A percentile compares a stretch with the other conserved stretches of the same genome.
Evolutionary conservation across 2,329 filamentous ascomycete genomes (phyloP).

Genomic region (Immersiporthe knoxdaviesiana): DNA sequence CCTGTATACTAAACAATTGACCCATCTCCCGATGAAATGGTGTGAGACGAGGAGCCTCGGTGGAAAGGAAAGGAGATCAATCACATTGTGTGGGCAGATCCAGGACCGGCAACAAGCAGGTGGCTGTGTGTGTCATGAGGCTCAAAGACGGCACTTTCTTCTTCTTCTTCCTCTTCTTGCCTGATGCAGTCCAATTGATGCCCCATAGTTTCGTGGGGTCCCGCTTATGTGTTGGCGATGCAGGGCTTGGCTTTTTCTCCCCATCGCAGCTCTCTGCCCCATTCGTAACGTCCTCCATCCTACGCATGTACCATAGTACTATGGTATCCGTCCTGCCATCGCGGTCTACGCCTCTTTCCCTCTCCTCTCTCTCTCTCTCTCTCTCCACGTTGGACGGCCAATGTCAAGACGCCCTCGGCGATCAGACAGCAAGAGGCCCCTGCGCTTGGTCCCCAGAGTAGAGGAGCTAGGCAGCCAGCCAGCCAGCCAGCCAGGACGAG

Average conservation of each 20-base stretch:
- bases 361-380: not conserved
- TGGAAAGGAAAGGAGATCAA: not conserved
- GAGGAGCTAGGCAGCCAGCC: constrained; percentile 9
- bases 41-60: not conserved
- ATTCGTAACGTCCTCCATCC: not conserved
- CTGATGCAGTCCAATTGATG: constrained; percentile 1
- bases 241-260: constrained; percentile 6
- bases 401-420: not conserved
- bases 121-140: constrained; percentile 23
- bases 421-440: constrained; percentile 11
- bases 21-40: not conserved
- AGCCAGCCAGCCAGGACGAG: constrained; percentile 16
- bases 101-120: not conserved
- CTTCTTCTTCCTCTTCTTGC: not conserved
- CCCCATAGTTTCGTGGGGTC: constrained; percentile 24
- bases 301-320: not conserved
- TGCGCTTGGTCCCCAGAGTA: constrained; percentile 10
- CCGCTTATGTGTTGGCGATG: constrained; percentile 26
- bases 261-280: constrained; percentile 18
- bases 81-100: constrained; percentile 1
- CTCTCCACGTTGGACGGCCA: not conserved
- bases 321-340: constrained; percentile 4
- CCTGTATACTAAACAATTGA: not conserved
- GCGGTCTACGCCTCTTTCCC: not conserved
- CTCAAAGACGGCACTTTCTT: constrained; percentile 18